A percentile compares a stretch with the other conserved stretches of the same genome.
These are phyloP conservation scores for Chrysoporthe deuterocubensis DNA, from an alignment of 2,329 filamentous ascomycete species.

Conservation along the genomic window DNA sequence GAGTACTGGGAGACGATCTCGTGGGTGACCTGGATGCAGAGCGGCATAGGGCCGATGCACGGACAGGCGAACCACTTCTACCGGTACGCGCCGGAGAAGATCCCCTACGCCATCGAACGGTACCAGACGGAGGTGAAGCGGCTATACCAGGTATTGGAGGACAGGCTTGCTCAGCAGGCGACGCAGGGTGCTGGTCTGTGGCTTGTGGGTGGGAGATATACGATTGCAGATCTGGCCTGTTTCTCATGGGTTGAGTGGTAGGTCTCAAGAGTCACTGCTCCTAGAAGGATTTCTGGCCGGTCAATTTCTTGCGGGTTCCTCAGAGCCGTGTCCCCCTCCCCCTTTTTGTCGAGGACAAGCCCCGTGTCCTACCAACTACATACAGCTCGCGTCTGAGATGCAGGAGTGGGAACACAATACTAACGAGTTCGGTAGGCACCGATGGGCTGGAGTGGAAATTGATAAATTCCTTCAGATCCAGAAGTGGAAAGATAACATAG, in stretches of 20 bases:
- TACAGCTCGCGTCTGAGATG: neutral
- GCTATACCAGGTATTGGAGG: slow-evolving; percentile 16
- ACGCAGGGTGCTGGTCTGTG: neutral
- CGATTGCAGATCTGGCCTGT: slow-evolving; percentile 15
- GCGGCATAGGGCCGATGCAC: slow-evolving; percentile 13
- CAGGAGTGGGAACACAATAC: neutral
- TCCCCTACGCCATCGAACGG: slow-evolving; percentile 4
- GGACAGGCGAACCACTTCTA: slow-evolving; percentile 17
- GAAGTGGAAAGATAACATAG: slow-evolving; percentile 10
- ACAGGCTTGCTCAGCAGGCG: slow-evolving; percentile 8
- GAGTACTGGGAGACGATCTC: slow-evolving; percentile 14
- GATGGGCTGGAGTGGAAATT: slow-evolving; percentile 4
- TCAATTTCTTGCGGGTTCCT: no score
- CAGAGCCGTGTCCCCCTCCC: no score
- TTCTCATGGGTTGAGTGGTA: slow-evolving; percentile 19
- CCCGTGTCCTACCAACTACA: neutral
- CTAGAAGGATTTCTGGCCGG: neutral
- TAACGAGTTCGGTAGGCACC: neutral
- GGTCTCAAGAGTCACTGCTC: neutral
- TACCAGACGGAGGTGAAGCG: slow-evolving; percentile 19
- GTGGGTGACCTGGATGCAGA: slow-evolving; percentile 18
- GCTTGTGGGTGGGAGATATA: slow-evolving; percentile 16
- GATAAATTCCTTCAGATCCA: slow-evolving; percentile 2
- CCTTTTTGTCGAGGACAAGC: neutral
- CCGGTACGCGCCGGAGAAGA: slow-evolving; percentile 11